Base-by-base conservation (phyloP, 768 basidiomycete genomes). In the Russula lepida region DNA sequence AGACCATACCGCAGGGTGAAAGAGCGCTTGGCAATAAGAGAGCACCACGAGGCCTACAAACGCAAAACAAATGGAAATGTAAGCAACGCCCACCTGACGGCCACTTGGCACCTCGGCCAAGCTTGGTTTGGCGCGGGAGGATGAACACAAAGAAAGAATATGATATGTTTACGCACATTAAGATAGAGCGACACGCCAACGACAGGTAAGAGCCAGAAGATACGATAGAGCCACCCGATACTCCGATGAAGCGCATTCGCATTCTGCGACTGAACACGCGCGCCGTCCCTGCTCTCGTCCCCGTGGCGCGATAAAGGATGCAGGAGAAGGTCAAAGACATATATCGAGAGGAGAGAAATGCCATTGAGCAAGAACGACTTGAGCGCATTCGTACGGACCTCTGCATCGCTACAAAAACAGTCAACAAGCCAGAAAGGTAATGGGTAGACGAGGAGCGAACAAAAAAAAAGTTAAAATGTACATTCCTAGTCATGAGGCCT, bases 131-230 rank as follows among this genome's bases (percentile, higher is more conserved):
- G 19, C 23, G 13, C 12, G 4, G 9, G 32, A 58, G n/a, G 28
- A 25, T 35, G 32, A 15, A 37, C 13, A 37, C 13, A 37, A 37
- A 55, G 32, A 21, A 28, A 28, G 12, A 17, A n/a, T 8, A 19
- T 6, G 7, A n/a, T n/a, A 19, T n/a, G 3, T 21, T 6, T 28
- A 76, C 85, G 69, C 66, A 91, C 92, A 66, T 93, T 94, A 48
- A 92, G 77, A 73, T 92, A 92, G 58, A 92, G 79, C 12, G 91
- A 90, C 27, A 74, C 72, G 1, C 84, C 85, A 8, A 92, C 78
- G 55, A 93, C 79, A 0, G 92, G 92, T 21, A 88, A 72, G 4
- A 94, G 73, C 90, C 91, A 94, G 41, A 94, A 72, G 8, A 82
- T 73, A 68, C 84, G 86, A 71, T 88, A 90, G 65, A 89, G 82